phyloP scores from a whole-genome alignment of 805 yeast species.

The Yarrowia osloensis region DNA sequence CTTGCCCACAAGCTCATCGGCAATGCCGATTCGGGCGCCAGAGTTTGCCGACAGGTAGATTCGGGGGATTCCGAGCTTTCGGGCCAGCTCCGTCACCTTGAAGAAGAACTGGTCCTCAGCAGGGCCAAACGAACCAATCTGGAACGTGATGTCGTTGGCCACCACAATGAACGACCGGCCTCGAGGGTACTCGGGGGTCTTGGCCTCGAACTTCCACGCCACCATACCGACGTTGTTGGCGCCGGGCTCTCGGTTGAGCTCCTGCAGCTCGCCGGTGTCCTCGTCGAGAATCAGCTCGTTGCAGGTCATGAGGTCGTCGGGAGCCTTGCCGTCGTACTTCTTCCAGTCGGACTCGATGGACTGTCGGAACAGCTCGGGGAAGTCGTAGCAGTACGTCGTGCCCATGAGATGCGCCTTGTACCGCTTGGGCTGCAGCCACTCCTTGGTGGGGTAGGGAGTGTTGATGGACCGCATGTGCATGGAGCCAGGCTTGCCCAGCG shows the following conservation, averaged over 20 bases:
- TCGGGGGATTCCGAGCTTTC: conserved; percentile 91
- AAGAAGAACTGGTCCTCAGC: conserved; percentile 90
- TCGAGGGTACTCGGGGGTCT: conserved; percentile 95
- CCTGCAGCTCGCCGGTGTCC: conserved; percentile 71
- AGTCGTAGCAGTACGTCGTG: conserved; percentile 95
- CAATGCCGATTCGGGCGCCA: conserved; percentile 98
- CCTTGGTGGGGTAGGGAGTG: conserved; percentile 96
- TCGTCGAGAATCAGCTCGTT: conserved; percentile 86
- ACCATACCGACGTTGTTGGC: conserved; percentile 97
- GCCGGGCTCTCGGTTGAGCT: conserved; percentile 94
- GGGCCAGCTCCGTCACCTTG: conserved; percentile 88
- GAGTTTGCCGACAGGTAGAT: conserved; percentile 96
- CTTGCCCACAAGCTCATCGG: conserved; percentile 89
- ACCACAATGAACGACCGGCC: conserved; percentile 92
- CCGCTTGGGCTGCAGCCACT: conserved; percentile 97
- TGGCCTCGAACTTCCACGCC: conserved; percentile 85
- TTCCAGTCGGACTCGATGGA: conserved; percentile 87
- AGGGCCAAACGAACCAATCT: conserved; percentile 99
- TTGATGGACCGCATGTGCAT: conserved; percentile 97
- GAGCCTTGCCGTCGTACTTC: conserved; percentile 48
- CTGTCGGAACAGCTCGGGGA: conserved; percentile 98
- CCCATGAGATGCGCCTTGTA: conserved; percentile 98
- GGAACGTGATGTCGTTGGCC: conserved; percentile 96
- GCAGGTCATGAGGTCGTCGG: conserved; percentile 75
- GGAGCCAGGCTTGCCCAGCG: conserved; percentile 90